phyloP scores from a whole-genome alignment of 1,139 yeast genomes.

The Yamadazyma sp. region DNA sequence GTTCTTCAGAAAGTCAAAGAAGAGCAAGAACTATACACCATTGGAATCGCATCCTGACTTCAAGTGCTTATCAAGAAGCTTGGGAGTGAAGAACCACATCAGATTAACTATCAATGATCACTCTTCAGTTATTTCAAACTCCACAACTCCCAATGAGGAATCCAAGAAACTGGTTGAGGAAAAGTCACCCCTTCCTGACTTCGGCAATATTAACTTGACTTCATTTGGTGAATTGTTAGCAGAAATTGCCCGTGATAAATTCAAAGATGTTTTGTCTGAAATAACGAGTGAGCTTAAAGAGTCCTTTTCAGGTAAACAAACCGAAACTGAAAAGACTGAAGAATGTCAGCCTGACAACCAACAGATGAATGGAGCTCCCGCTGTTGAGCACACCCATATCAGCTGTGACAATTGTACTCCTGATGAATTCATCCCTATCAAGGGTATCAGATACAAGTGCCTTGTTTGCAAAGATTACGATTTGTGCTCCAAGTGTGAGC shows the following conservation, averaged over 20 bases:
- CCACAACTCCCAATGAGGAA: neutral
- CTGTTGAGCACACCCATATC: constrained; percentile 20
- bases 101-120: constrained; percentile 29
- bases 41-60: constrained; percentile 44
- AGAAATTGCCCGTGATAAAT: constrained; percentile 17
- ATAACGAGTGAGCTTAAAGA: constrained; percentile 11
- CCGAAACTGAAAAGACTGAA: neutral
- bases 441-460: constrained; percentile 56
- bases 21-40: constrained; percentile 38
- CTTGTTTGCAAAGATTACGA: constrained; percentile 56
- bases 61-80: constrained; percentile 45
- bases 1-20: constrained; percentile 42
- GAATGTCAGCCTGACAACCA: neutral
- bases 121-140: constrained; percentile 1
- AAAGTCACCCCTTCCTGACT: neutral
- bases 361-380: neutral
- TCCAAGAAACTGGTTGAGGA: neutral
- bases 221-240: constrained; percentile 15
- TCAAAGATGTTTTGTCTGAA: constrained; percentile 14
- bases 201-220: constrained; percentile 8
- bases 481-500: constrained; percentile 53
- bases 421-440: constrained; percentile 28
- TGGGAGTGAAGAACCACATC: constrained; percentile 43
- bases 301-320: constrained; percentile 6
- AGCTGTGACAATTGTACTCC: constrained; percentile 47